Evolutionary conservation across 371 early-diverging fungal genomes (phyloP).

Genomic region (Zancudomyces culisetae): DNA sequence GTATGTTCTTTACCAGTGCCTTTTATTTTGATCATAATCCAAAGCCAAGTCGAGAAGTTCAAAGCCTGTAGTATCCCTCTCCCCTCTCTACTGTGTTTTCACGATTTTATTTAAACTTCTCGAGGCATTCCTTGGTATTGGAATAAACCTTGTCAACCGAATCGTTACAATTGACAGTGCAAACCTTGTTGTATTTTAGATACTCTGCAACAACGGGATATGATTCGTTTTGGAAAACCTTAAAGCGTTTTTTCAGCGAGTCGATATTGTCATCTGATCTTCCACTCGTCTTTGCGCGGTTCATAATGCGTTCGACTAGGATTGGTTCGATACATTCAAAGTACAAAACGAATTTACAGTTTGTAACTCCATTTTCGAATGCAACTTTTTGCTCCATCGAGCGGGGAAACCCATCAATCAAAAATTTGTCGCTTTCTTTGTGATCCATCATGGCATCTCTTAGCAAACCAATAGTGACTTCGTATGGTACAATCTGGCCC

Average conservation of each 20-base stretch:
- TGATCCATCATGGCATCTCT: slow-evolving; percentile 66
- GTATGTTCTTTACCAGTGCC: too few relatives aligned
- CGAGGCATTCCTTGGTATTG: slow-evolving; percentile 3
- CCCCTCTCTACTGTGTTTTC: too few relatives aligned
- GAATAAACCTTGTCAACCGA: slow-evolving; percentile 18
- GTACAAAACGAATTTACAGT: slow-evolving; percentile 39
- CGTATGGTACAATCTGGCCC: slow-evolving; percentile 87
- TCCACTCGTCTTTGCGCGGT: slow-evolving; percentile 82
- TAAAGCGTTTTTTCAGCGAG: slow-evolving; percentile 85
- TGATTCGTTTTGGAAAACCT: slow-evolving; percentile 57
- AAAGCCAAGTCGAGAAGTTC: too few relatives aligned
- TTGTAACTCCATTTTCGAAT: slow-evolving; percentile 70
- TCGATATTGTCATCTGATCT: slow-evolving; percentile 89
- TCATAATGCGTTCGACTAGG: slow-evolving; percentile 68
- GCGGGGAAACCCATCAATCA: slow-evolving; percentile 94
- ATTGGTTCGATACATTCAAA: slow-evolving; percentile 85
- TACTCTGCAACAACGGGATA: slow-evolving; percentile 80
- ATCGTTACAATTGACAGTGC: slow-evolving; percentile 15
- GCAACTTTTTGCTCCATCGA: slow-evolving; percentile 81
- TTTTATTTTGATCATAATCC: too few relatives aligned
- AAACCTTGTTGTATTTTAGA: slow-evolving; percentile 49
- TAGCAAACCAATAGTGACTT: slow-evolving; percentile 79
- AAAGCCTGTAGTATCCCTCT: too few relatives aligned
- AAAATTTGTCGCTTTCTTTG: slow-evolving; percentile 44
- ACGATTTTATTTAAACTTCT: too few relatives aligned